Evolutionary conservation across 306 rosid species (phyloP).

Genomic region (Neltuma alba): DNA sequence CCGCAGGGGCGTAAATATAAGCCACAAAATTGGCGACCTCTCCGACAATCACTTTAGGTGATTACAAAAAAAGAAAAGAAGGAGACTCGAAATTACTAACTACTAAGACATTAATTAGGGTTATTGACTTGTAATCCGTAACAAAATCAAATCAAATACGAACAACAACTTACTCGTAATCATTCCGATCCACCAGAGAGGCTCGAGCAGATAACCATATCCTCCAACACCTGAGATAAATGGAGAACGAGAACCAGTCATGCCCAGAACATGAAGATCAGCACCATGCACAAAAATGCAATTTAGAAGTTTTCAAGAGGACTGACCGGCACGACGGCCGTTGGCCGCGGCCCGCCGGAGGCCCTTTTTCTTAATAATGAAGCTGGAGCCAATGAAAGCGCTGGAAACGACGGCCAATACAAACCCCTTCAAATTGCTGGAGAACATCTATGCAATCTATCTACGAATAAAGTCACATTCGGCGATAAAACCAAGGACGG

Average conservation of each 20-base stretch:
- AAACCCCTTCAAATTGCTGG: slow-evolving; percentile 72
- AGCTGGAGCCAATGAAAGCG: slow-evolving; percentile 87
- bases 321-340: slow-evolving; percentile 68
- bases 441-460: slow-evolving; percentile 46
- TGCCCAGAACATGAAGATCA: not conserved
- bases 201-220: slow-evolving; percentile 79
- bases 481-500: not conserved
- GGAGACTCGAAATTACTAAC: not conserved
- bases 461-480: not conserved
- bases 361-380: slow-evolving; percentile 89
- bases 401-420: slow-evolving; percentile 72
- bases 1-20: slow-evolving; percentile 82
- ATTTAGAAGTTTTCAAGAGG: not conserved
- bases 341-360: slow-evolving; percentile 66
- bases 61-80: not conserved
- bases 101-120: not conserved
- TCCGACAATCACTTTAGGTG: slow-evolving; percentile 74
- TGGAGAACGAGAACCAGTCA: not conserved
- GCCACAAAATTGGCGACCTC: slow-evolving; percentile 90
- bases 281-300: not conserved
- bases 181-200: slow-evolving; percentile 98
- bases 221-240: slow-evolving; percentile 71
- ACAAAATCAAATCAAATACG: not conserved
- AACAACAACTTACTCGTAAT: slow-evolving; percentile 60
- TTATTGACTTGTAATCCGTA: not conserved